Evolutionary conservation across 2,329 filamentous ascomycete species (phyloP), one percentile per base, ranked within the genome.

Genomic region (Ceratocystis lukuohia): DNA sequence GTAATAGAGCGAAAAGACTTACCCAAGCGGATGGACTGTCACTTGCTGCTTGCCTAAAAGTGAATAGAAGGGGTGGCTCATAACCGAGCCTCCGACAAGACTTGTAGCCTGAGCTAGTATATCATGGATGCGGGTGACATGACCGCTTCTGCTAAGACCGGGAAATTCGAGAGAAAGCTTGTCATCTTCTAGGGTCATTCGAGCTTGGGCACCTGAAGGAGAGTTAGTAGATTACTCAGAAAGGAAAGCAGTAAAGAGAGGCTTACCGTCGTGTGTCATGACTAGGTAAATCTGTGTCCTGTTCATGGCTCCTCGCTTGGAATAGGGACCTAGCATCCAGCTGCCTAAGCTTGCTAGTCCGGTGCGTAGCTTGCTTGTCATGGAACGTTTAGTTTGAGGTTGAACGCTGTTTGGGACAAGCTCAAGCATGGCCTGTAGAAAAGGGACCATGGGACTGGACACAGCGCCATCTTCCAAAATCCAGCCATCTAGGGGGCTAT

Each of bases 21-120:
- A 81, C 76, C 83, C 84, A 61, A 88, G 82, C 5, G 85, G 83
- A 73, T 88, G 85, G 12, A 88, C 85, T 0, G 85, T 87, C 25
- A 88, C 79, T 71, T 84, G 77, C 68, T 84, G 80, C 65, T 82
- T 75, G 10, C 79, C 79, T 71, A 85, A 75, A 15, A 81, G 73
- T n/a, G 80, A 77, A 69, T 80, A 81, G 68, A 82, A 84, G 1
- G 84, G 84, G 67, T 80, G 84, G 64, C 81, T 77, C 5, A 86
- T 78, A 45, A 85, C 79, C 0, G 80, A 84, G 1, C 85, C 85
- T 2, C 84, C 84, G 4, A 86, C 80, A 2, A 78, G 79, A 69
- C 78, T 75, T 0, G 84, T 86, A 1, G 83, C 82, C 70, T 78
- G 77, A 44, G 76, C 77, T 5, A 88, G 73, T 2, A 85, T 68